A percentile compares a stretch with the other conserved stretches of the same genome.
Evolutionary conservation across 202 grass and related monocot genomes (phyloP).

Genomic region (Dendrocalamus latiflorus): DNA sequence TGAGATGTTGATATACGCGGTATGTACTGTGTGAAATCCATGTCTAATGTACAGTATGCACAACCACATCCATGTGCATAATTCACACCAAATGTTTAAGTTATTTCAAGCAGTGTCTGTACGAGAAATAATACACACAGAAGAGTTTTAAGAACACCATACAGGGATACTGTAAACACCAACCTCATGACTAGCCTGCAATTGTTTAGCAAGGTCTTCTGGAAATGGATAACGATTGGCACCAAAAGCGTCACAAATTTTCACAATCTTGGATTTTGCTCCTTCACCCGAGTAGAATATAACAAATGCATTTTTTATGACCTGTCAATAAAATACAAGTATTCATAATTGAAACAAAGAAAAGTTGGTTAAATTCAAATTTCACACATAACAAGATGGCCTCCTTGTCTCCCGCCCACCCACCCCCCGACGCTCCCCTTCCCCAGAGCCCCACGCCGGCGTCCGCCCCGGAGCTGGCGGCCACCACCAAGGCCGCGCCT

Average conservation of each 20-base stretch:
- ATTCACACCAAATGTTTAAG: not conserved
- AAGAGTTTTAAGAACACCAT: not conserved
- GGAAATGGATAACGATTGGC: constrained; percentile 74
- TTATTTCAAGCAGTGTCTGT: not conserved
- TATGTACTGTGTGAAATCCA: not conserved
- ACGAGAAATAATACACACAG: not conserved
- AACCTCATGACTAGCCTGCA: constrained; percentile 59
- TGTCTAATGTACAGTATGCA: not conserved
- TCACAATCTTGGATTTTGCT: constrained; percentile 68
- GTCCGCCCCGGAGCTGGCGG: no score
- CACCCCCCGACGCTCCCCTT: no score
- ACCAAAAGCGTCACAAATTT: constrained; percentile 82
- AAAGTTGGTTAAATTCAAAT: no score
- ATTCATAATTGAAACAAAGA: no score
- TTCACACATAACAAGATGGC: no score
- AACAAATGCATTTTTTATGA: constrained; percentile 63
- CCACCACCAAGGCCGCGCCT: no score
- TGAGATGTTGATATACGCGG: not conserved
- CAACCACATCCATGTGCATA: not conserved
- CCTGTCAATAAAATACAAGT: constrained; percentile 14
- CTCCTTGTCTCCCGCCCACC: no score
- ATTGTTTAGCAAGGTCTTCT: constrained; percentile 59
- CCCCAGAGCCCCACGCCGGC: no score
- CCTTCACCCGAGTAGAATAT: constrained; percentile 81
- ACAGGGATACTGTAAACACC: not conserved